These are phyloP conservation scores for Pigoraptor vietnamica DNA, from an alignment of 78 protist genomes.

Conservation along the genomic window DNA sequence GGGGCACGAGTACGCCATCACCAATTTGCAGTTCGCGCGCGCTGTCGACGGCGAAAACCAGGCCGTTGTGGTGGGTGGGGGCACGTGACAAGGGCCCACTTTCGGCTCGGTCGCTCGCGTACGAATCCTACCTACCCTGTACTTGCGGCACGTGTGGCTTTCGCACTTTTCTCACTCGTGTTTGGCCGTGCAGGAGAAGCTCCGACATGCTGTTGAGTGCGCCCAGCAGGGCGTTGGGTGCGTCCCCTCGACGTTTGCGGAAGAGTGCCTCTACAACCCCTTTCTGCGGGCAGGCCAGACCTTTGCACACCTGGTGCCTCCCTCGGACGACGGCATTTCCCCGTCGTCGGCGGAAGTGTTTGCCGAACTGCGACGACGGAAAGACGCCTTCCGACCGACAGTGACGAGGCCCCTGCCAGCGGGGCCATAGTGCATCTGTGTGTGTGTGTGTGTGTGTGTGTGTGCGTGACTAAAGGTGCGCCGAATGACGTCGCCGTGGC, in stretches of 20 bases:
- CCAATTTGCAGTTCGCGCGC: constrained; percentile 63
- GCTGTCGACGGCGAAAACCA: constrained; percentile 49
- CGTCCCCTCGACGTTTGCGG: neutral
- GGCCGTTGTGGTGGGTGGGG: constrained; percentile 14
- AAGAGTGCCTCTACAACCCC: neutral
- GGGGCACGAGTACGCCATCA: constrained; percentile 81
- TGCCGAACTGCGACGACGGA: neutral
- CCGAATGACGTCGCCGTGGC: too few relatives aligned
- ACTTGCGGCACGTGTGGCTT: too few relatives aligned
- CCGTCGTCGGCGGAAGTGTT: neutral
- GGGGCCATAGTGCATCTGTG: too few relatives aligned
- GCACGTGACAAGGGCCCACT: too few relatives aligned
- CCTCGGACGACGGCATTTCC: neutral
- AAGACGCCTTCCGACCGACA: neutral
- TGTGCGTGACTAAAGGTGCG: too few relatives aligned
- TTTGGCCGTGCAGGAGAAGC: neutral
- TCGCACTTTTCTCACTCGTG: neutral
- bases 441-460: too few relatives aligned
- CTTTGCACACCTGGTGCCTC: neutral
- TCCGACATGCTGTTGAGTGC: neutral
- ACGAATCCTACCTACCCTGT: too few relatives aligned
- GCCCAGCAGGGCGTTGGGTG: neutral
- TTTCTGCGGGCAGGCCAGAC: neutral
- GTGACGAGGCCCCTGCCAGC: too few relatives aligned
- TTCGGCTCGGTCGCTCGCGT: too few relatives aligned